Evolutionary conservation across 805 yeast genomes (phyloP).

Genomic region (Gaillardinia entomophila): DNA sequence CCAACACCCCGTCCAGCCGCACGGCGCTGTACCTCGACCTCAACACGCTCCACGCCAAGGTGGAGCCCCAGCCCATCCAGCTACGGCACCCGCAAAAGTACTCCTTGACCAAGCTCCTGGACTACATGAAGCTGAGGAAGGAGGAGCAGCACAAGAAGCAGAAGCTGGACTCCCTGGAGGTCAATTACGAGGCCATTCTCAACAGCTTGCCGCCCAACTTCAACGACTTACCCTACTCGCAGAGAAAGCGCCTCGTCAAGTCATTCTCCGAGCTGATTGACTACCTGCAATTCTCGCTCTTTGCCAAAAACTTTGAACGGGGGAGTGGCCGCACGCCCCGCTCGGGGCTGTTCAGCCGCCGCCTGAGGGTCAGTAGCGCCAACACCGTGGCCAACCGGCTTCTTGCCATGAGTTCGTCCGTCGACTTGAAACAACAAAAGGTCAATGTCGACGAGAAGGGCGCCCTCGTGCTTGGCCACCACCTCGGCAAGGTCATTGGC

Average conservation of each 20-base stretch:
- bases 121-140: conserved; percentile 15
- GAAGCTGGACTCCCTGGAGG: conserved; percentile 17
- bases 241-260: conserved; percentile 43
- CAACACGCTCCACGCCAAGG: conserved; percentile 37
- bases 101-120: conserved; percentile 16
- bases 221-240: conserved; percentile 54
- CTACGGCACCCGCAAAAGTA: conserved; percentile 8
- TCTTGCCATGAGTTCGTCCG: conserved; percentile 31
- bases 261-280: conserved; percentile 35
- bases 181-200: conserved; percentile 36
- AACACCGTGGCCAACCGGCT: conserved; percentile 38
- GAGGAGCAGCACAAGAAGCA: conserved; percentile 17
- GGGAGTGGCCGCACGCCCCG: conserved; percentile 14
- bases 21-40: conserved; percentile 36
- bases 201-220: conserved; percentile 49
- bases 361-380: conserved; percentile 24
- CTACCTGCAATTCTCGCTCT: conserved; percentile 37
- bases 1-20: conserved; percentile 24
- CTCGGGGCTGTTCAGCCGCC: conserved; percentile 18
- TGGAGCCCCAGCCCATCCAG: conserved; percentile 37
- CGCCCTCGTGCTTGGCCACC: conserved; percentile 55
- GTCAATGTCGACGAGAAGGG: conserved; percentile 59
- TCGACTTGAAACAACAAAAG: conserved; percentile 27
- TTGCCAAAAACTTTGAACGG: conserved; percentile 29
- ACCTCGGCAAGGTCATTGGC: conserved; percentile 71